Percentiles rank a stretch among this genome's conserved stretches.
phyloP scores from a whole-genome alignment of 2,329 filamentous ascomycete genomes.

The Epichloe gansuensis region DNA sequence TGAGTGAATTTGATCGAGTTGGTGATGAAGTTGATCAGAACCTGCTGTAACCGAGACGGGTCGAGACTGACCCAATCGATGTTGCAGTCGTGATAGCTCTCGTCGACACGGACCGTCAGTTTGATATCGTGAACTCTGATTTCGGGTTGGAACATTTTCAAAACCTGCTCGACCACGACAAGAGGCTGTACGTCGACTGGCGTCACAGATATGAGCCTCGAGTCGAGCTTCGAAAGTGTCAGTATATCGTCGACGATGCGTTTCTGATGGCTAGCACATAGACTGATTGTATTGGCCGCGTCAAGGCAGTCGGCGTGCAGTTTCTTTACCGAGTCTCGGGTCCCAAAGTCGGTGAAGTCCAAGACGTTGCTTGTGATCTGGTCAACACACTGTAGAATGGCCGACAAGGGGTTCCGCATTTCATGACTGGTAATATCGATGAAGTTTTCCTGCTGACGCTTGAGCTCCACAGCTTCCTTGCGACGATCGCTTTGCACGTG shows the following conservation, averaged over 20 bases:
- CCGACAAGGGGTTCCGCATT: conserved; percentile 64
- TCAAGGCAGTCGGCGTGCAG: conserved; percentile 49
- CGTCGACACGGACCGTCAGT: conserved; percentile 55
- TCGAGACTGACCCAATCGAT: conserved; percentile 65
- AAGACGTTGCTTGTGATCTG: conserved; percentile 47
- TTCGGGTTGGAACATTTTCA: conserved; percentile 72
- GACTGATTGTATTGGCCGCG: conserved; percentile 63
- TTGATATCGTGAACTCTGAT: conserved; percentile 58
- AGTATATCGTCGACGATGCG: conserved; percentile 58
- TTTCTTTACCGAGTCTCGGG: conserved; percentile 30
- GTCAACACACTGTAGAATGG: conserved; percentile 64
- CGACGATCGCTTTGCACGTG: conserved; percentile 39
- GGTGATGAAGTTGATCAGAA: conserved; percentile 63
- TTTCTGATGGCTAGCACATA: conserved; percentile 70
- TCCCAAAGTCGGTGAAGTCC: conserved; percentile 19
- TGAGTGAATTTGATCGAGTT: conserved; percentile 55
- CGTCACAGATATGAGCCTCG: conserved; percentile 55
- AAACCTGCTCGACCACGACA: conserved; percentile 51
- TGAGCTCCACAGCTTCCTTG: conserved; percentile 69
- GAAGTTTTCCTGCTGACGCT: conserved; percentile 58
- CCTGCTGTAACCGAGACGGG: conserved; percentile 59
- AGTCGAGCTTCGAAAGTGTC: conserved; percentile 59
- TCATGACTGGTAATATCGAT: conserved; percentile 64
- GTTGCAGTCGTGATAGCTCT: conserved; percentile 49
- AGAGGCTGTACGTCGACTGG: conserved; percentile 55